phyloP scores from a whole-genome alignment of 2,329 filamentous ascomycete species.

The Cladophialophora exuberans region DNA sequence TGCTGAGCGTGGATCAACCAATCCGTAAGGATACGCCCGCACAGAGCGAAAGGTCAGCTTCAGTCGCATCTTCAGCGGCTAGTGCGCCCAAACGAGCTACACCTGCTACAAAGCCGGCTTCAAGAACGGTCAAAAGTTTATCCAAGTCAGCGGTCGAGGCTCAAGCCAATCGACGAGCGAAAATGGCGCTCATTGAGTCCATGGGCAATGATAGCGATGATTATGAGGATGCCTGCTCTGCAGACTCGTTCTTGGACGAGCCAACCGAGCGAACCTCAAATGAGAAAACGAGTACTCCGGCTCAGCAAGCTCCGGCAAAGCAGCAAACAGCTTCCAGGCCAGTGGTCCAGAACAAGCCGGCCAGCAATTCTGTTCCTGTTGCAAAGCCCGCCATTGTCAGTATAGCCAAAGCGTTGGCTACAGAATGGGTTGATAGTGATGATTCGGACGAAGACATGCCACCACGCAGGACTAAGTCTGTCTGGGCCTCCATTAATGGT shows the following conservation, averaged over 20 bases:
- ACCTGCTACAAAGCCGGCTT: slow-evolving; percentile 1
- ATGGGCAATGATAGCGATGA: slow-evolving; percentile 34
- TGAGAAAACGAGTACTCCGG: not conserved
- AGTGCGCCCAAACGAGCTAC: not conserved
- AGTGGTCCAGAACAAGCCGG: not conserved
- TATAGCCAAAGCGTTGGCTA: slow-evolving; percentile 22
- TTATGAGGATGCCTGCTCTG: slow-evolving; percentile 29
- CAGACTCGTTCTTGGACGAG: slow-evolving; percentile 20
- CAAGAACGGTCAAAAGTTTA: slow-evolving; percentile 6
- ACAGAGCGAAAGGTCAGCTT: not conserved
- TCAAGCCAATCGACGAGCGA: slow-evolving; percentile 39
- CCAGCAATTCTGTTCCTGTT: not conserved
- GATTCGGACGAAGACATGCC: slow-evolving; percentile 21
- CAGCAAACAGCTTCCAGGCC: not conserved
- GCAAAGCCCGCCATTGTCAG: not conserved
- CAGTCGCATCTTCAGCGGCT: slow-evolving; percentile 6
- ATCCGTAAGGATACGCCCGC: not conserved
- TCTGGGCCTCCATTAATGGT: slow-evolving; percentile 19
- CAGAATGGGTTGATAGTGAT: slow-evolving; percentile 31
- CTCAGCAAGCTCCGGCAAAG: not conserved
- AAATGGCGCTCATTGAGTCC: slow-evolving; percentile 39
- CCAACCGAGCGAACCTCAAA: not conserved
- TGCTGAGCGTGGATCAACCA: not conserved
- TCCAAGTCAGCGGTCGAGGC: slow-evolving; percentile 29
- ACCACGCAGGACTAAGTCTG: not conserved